Conservation (phyloP, 495 filamentous ascomycete species). For the Aspergillus affinis region DNA sequence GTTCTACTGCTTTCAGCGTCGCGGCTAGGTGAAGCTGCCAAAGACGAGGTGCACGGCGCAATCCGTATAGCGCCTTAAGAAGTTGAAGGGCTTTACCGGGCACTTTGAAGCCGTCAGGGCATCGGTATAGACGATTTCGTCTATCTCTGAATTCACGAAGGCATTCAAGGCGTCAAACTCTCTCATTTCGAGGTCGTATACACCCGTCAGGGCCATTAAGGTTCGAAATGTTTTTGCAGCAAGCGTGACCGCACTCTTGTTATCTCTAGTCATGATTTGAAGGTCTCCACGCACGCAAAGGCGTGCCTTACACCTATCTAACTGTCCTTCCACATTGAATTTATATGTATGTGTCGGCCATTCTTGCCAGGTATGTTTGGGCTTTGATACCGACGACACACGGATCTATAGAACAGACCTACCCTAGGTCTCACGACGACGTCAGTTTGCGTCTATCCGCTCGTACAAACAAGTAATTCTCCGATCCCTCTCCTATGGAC, state of each 20-base stretch:
- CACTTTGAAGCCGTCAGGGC: slow-evolving; percentile 14
- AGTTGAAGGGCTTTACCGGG: slow-evolving; percentile 8
- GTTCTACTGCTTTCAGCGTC: slow-evolving; percentile 17
- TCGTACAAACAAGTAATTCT: too few relatives aligned
- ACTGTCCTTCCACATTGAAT: not conserved
- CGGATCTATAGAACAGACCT: too few relatives aligned
- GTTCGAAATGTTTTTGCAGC: not conserved
- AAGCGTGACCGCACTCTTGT: not conserved
- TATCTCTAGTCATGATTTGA: slow-evolving; percentile 1
- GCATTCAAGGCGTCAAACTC: not conserved
- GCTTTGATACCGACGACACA: too few relatives aligned
- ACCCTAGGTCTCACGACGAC: too few relatives aligned
- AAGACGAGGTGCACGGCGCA: slow-evolving; percentile 22
- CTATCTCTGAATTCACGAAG: slow-evolving; percentile 7
- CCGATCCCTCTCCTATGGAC: too few relatives aligned
- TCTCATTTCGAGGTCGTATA: not conserved
- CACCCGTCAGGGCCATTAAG: not conserved
- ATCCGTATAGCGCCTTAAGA: slow-evolving; percentile 25
- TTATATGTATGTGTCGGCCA: too few relatives aligned
- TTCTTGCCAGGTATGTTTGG: too few relatives aligned
- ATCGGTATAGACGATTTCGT: slow-evolving; percentile 19
- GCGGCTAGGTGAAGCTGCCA: slow-evolving; percentile 15
- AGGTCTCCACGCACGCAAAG: not conserved
- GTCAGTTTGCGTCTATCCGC: too few relatives aligned
- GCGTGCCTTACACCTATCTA: not conserved